These are phyloP conservation scores for Avena eriantha DNA, from an alignment of 176 grass and related monocot genomes.

Conservation along the genomic window DNA sequence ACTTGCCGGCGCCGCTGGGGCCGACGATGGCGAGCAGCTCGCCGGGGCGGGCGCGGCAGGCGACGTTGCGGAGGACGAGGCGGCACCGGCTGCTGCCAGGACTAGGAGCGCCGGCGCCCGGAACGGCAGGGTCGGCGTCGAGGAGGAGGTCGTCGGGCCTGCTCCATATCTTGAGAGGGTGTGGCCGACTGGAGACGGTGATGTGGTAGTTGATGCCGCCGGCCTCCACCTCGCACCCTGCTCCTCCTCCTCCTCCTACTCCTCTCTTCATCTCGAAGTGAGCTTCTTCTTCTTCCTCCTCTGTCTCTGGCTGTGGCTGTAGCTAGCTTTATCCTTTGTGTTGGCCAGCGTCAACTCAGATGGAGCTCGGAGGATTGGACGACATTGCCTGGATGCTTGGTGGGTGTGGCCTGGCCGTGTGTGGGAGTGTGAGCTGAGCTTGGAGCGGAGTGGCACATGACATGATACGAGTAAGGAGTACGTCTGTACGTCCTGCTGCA, in stretches of 20 bases:
- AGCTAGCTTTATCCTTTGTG: slow-evolving; percentile 4
- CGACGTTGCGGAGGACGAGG: slow-evolving; percentile 65
- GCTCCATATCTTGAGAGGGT: slow-evolving; percentile 73
- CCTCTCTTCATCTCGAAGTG: neutral
- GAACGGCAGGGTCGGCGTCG: neutral
- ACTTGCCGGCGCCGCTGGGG: slow-evolving; percentile 75
- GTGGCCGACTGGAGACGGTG: slow-evolving; percentile 37
- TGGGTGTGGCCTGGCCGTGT: neutral
- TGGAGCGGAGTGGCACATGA: slow-evolving; percentile 18
- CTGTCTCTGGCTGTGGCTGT: neutral
- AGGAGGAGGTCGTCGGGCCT: slow-evolving; percentile 50
- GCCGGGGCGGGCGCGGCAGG: slow-evolving; percentile 52
- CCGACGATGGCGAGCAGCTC: slow-evolving; percentile 78
- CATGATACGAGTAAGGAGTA: neutral
- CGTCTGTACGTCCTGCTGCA: neutral
- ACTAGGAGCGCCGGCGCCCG: neutral
- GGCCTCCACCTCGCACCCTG: slow-evolving; percentile 71
- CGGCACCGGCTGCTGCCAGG: neutral
- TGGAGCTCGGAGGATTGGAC: neutral
- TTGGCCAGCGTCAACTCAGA: neutral
- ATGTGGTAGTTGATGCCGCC: slow-evolving; percentile 69
- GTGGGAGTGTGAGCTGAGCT: slow-evolving; percentile 7
- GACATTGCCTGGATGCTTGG: slow-evolving; percentile 3
- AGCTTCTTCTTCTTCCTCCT: neutral
- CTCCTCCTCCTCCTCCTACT: neutral